Evolutionary conservation across 108 stramenopile genomes (phyloP), one percentile per base, ranked within the genome.

Genomic region (Cyclotella sp.): DNA sequence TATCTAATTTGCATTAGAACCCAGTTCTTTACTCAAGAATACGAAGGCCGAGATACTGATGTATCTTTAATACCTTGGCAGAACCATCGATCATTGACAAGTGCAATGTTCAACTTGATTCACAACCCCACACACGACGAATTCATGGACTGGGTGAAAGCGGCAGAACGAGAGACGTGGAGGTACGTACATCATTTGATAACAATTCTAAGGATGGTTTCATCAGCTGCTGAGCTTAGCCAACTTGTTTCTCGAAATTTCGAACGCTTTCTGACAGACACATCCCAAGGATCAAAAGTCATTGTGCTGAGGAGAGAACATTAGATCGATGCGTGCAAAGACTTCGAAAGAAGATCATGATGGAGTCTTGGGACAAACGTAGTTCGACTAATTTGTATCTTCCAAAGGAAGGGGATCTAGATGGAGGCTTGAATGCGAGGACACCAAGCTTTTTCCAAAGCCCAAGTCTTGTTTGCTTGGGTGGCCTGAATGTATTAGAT

Each of bases 21-120:
- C 6, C 85, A 89, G 67, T 85, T 95, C 80, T 90, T 95, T 66
- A 90, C 90, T 15, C 94, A 95, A 78, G 96, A 97, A 75, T 99
- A 99, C 78, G 97, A 97, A 74, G 99, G 99, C 5, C 76, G 97
- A n/a, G 86, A 92, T 59, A 86, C 84, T 63, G 99, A 99, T 78
- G 88, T 99, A n/a, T 98, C 98, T 16, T 74, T 99, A 49, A 91
- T 94, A 45, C 99, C 99, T 13, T 97, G 97, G 96, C 72, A 84
- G 39, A 86, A 89, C 28, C 93, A 97, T 60, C 85, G 96, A 45
- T 78, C 87, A 27, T 67, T 98, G n/a, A 73, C 91, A 5, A 87
- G 84, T 61, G 92, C 93, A 10, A 76, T 98, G 57, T 68, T 92
- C 58, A 89, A 93, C 73, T 84, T 84, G 68, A 86, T 98, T 49